Evolutionary conservation across 352 stramenopile genomes (phyloP), one percentile per base, ranked within the genome.

Genomic region (Hyaloperonospora brassicae): DNA sequence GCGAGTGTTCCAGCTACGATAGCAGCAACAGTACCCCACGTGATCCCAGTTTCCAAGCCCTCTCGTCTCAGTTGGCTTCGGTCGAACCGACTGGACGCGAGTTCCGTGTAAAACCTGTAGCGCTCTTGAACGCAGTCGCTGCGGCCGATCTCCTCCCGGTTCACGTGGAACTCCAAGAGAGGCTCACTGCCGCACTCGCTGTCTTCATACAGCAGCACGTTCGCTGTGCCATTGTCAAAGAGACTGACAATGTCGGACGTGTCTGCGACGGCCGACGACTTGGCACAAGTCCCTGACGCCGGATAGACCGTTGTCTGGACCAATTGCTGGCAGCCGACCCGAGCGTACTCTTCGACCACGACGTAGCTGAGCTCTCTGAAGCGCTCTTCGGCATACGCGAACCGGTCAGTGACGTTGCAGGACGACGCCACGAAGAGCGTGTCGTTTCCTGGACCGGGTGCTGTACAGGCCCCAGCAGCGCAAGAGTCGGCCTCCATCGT

Each of bases 321-420:
- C 41, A 71, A 49, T 30, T 60, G 31, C n/a, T 59, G 17, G 10
- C 63, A 71, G 0, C 43, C 47, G 36, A 30, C 39, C n/a, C 45
- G 52, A 5, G n/a, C 41, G 44, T 68, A 71, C 21, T 62, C 55
- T 38, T 68, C 63, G 59, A 71, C 68, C 43, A 71, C 65, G 3
- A 71, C 55, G 48, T 62, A 68, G 59, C 61, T 55, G 55, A 65
- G 59, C 0, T 25, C 63, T 10, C 50, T 50, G 40, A 71, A 68
- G 6, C 42, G 36, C 5, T 68, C 51, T n/a, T 55, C 13, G 0
- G 54, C 62, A 27, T 62, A 71, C 24, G 58, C 38, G 59, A 71
- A 71, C 11, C 63, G 59, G 31, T 71, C 59, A 1, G 47, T 57
- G 31, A 71, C 24, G 40, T 71, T 68, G 40, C 59, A 68, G 3